phyloP scores from a whole-genome alignment of 2,329 filamentous ascomycete genomes.

The Diaporthe nobilis region DNA sequence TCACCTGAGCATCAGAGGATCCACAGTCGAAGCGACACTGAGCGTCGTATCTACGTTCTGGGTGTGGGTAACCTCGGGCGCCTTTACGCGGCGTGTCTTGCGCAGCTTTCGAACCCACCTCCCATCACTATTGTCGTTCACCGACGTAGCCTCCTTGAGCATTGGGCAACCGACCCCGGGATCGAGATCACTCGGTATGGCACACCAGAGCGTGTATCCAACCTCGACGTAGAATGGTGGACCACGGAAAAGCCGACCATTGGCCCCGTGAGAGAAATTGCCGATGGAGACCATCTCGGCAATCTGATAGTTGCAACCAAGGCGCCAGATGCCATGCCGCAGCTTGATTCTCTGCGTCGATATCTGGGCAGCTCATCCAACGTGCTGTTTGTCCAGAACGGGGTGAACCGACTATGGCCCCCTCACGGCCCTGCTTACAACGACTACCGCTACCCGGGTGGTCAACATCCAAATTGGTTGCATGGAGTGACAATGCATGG shows the following conservation, averaged over 20 bases:
- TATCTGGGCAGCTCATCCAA: conserved; percentile 77
- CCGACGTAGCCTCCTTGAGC: conserved; percentile 62
- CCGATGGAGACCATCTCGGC: conserved; percentile 63
- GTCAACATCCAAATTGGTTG: conserved; percentile 76
- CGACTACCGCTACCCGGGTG: conserved; percentile 55
- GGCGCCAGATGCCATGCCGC: conserved; percentile 75
- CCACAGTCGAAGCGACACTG: conserved; percentile 38
- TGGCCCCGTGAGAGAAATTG: conserved; percentile 58
- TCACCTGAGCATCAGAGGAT: conserved; percentile 36
- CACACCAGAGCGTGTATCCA: conserved; percentile 48
- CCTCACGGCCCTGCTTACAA: conserved; percentile 63
- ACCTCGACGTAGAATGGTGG: conserved; percentile 69
- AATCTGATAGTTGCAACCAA: conserved; percentile 88
- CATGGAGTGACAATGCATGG: conserved; percentile 74
- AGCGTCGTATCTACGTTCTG: conserved; percentile 78
- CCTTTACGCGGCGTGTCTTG: conserved; percentile 81
- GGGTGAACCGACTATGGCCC: conserved; percentile 79
- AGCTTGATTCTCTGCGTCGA: conserved; percentile 69
- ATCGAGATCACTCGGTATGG: conserved; percentile 60
- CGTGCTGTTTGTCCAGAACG: conserved; percentile 89
- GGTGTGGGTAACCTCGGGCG: conserved; percentile 87
- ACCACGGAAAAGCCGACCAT: conserved; percentile 57
- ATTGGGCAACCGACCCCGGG: conserved; percentile 61
- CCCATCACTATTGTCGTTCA: conserved; percentile 88
- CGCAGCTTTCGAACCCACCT: conserved; percentile 70